Base-by-base conservation (phyloP, 805 yeast species). In the Nadsonia fulvescens region DNA sequence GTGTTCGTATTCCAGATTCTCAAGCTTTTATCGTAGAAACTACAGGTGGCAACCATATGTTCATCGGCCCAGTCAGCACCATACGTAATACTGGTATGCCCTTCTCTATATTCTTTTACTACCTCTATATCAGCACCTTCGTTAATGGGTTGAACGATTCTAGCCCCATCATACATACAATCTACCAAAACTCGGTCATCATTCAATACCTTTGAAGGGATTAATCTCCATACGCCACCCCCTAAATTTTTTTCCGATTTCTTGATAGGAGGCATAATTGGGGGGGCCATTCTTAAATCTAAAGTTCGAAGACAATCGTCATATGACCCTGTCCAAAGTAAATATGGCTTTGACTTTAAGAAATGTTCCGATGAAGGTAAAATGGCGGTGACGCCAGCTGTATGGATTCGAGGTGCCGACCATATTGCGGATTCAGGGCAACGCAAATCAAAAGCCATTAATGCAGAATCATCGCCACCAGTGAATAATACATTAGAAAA, bases 121-220 rank as follows among this genome's bases (percentile, higher is more conserved):
- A 63, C 47, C 6, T 31, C 28, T 1, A 51, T 39, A 2, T 36
- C 34, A 3, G 36, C 30, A 7, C 43, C 52, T 4, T 34, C 32
- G 4, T 37, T 42, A 12, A 42, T 38, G n/a, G 58, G 42, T 8
- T 46, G 45, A 1, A 83, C 45, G 1, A 83, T 54, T 31, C 82
- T 58, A 2, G 93, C 93, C 10, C 98, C 98, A 37, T 79, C 82
- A 43, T 86, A 86, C 96, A 89, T 89, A 43, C 94, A 81, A 46
- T 95, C 83, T 0, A 72, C 69, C 25, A 86, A 51, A 1, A 86
- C 59, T 21, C 65, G 51, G 30, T 63, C 51, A 17, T 55, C 56
- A 8, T 24, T 30, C 4, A 42, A 37, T 0, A 36, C 29, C 0
- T 69, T 65, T 11, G 66, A 56, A 2, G 93, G 93, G 5, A 69